phyloP scores from a whole-genome alignment of 1,139 yeast species.

The Geotrichum armillariae region DNA sequence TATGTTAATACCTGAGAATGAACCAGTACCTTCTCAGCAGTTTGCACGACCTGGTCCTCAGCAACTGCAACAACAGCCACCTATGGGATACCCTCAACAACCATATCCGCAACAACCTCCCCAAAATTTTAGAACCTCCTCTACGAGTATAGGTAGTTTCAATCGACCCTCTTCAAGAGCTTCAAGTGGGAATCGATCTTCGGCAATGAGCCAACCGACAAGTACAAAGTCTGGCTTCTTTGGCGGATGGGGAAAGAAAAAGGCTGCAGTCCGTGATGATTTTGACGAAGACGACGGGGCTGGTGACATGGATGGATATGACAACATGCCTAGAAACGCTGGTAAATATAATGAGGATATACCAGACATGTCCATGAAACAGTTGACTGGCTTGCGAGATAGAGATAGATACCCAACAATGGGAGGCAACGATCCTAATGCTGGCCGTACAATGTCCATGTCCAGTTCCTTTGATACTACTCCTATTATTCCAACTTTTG shows the following conservation, averaged over 20 bases:
- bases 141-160: neutral
- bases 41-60: neutral
- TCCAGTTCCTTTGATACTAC: conserved; percentile 37
- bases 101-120: neutral
- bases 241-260: conserved; percentile 17
- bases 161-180: conserved; percentile 6
- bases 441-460: conserved; percentile 38
- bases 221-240: conserved; percentile 17
- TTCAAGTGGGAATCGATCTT: conserved; percentile 3
- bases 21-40: conserved; percentile 9
- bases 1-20: conserved; percentile 25
- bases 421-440: conserved; percentile 17
- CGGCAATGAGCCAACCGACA: neutral
- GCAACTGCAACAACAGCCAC: neutral
- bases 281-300: conserved; percentile 16
- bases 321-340: neutral
- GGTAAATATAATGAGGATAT: conserved; percentile 13
- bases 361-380: conserved; percentile 30
- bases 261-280: conserved; percentile 10
- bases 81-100: conserved; percentile 1
- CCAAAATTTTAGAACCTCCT: neutral
- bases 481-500: conserved; percentile 40
- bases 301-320: conserved; percentile 1
- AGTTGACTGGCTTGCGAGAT: conserved; percentile 33
- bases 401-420: conserved; percentile 40